phyloP scores from a whole-genome alignment of 306 rosid genomes.

The Fagus sylvatica region DNA sequence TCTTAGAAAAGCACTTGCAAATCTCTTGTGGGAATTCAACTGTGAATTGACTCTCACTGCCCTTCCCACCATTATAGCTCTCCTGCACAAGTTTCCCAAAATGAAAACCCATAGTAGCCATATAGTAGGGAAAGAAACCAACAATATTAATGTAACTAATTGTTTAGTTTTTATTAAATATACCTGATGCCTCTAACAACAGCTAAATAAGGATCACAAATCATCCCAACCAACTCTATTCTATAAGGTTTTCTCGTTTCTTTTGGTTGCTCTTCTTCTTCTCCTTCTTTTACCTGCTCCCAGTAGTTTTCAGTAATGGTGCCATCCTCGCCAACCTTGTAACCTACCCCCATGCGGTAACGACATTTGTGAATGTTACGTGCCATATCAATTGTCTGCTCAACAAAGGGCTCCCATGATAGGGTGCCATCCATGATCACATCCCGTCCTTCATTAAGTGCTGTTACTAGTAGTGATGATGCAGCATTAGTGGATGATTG shows the following conservation, averaged over 20 bases:
- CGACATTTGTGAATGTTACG: constrained; percentile 70
- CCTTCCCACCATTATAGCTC: constrained; percentile 75
- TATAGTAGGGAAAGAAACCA: too few species aligned
- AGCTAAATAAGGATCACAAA: constrained; percentile 91
- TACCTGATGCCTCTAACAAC: constrained; percentile 91
- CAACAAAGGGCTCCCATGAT: constrained; percentile 87
- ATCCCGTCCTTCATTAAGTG: constrained; percentile 84
- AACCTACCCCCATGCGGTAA: constrained; percentile 90
- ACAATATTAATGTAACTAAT: too few species aligned
- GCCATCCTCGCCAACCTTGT: constrained; percentile 66
- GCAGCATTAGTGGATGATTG: constrained; percentile 87
- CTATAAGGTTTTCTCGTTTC: constrained; percentile 59
- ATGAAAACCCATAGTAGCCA: too few species aligned
- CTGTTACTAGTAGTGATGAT: constrained; percentile 81
- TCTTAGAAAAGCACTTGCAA: constrained; percentile 68
- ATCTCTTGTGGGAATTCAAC: constrained; percentile 85
- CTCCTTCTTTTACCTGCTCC: constrained; percentile 56
- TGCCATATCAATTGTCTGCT: constrained; percentile 81
- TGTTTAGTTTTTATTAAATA: neutral
- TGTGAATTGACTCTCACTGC: constrained; percentile 94
- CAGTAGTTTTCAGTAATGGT: constrained; percentile 72
- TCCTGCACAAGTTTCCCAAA: constrained; percentile 43
- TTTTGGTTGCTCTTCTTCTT: constrained; percentile 31
- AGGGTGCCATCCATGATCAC: constrained; percentile 92
- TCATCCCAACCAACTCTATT: constrained; percentile 92